Evolutionary conservation across 2,329 filamentous ascomycete genomes (phyloP), one percentile per base, ranked within the genome.

Genomic region (Sordariomycetes sp.): DNA sequence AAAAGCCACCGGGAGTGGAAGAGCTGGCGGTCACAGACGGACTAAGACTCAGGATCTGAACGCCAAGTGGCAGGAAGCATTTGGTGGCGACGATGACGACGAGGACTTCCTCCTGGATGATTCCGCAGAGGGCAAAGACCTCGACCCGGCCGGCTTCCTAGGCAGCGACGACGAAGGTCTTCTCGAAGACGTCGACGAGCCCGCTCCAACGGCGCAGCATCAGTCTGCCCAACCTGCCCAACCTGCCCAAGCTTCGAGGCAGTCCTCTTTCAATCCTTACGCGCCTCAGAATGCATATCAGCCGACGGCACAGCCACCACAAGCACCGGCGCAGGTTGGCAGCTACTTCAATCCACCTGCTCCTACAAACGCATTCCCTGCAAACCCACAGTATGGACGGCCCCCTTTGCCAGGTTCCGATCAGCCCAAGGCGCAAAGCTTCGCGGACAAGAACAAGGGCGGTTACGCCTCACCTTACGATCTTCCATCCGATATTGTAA

Each of bases 381-480:
- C 46, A 12, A 43, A 49, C 6, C 42, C 55, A 19, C 56, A 55
- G 21, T 67, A 63, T 42, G 60, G 57, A 2, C 50, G 57, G 21
- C 50, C 53, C 19, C 33, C 34, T 21, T 6, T 21, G 29, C 10
- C 26, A 3, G 33, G 33, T 15, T 16, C 12, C n/a, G 26, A 30
- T 17, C 54, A 57, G 25, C 46, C 50, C 66, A 78, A 77, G 57
- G 68, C 75, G 1, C 78, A 93, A 53, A 96, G 90, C 57, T 98
- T 94, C 57, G 86, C 75, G 6, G 82, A 90, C 55, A 93, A 93
- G 56, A 66, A 86, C 4, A 96, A 94, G 58, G 85, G 85, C 36
- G 88, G 90, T 7, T 98, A 98, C 54, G 73, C 82, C 32, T 96
- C 90, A 15, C 92, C 92, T 1, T 98, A 95, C 48, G 93, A 98